Conservation (phyloP, 75 land plant genomes). For the Adiantum capillusveneris region DNA sequence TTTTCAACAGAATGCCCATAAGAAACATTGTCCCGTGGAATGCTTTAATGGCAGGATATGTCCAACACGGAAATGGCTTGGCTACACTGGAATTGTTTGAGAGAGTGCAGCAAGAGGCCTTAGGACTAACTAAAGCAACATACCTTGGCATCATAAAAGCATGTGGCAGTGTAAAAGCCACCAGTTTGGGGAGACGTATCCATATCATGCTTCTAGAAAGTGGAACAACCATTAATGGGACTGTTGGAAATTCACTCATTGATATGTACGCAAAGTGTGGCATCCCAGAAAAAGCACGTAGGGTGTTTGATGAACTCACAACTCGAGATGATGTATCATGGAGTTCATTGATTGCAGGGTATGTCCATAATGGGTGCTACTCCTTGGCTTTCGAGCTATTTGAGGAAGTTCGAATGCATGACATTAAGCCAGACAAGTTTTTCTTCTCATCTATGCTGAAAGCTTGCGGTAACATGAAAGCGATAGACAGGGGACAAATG, state of each 20-base stretch:
- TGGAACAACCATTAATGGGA: constrained; percentile 12
- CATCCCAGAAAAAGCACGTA: constrained; percentile 13
- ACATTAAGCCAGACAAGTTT: constrained; percentile 8
- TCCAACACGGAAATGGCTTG: constrained; percentile 4
- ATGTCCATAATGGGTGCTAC: constrained; percentile 25
- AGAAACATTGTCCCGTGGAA: constrained; percentile 18
- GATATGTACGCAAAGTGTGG: constrained; percentile 43
- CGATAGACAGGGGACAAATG: constrained; percentile 8
- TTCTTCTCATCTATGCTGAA: constrained; percentile 7
- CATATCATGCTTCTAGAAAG: constrained; percentile 18
- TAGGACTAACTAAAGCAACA: constrained; percentile 27
- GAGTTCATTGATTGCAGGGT: constrained; percentile 34
- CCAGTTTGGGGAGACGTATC: constrained; percentile 17
- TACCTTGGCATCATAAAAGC: constrained; percentile 21
- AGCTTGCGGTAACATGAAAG: constrained; percentile 14
- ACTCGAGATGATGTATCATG: constrained; percentile 33
- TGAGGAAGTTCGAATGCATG: background rate
- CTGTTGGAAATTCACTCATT: constrained; percentile 27
- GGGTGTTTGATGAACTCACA: constrained; percentile 20
- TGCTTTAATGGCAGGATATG: constrained; percentile 33
- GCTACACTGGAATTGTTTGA: constrained; percentile 26
- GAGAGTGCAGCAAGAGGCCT: constrained; percentile 27
- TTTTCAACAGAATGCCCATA: constrained; percentile 8
- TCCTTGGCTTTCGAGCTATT: constrained; percentile 16
- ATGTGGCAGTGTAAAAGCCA: constrained; percentile 14